Percentiles rank a stretch among this genome's conserved stretches.
These are phyloP conservation scores for Aspergillus transmontanensis DNA, from an alignment of 2,329 filamentous ascomycete species.

Conservation along the genomic window DNA sequence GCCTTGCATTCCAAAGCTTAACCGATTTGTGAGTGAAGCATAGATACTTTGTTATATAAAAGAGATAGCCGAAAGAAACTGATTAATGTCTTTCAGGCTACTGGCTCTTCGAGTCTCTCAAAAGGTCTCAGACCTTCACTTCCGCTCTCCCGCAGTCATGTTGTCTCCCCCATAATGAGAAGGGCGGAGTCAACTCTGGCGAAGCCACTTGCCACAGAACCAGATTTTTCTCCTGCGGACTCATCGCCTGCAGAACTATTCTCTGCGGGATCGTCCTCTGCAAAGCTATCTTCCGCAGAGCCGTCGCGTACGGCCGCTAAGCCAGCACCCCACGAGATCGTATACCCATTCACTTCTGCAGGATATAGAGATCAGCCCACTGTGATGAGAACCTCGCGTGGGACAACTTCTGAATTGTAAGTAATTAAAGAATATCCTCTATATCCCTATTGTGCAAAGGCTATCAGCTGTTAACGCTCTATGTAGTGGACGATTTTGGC, in stretches of 20 bases:
- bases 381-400: neutral
- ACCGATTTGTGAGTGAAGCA: slow-evolving; percentile 12
- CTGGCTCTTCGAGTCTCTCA: slow-evolving; percentile 6
- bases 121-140: slow-evolving; percentile 2
- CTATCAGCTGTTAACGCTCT: slow-evolving; percentile 5
- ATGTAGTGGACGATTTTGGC: slow-evolving; percentile 19
- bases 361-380: neutral
- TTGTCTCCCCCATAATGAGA: neutral
- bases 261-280: too few species aligned
- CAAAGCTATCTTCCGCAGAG: too few species aligned
- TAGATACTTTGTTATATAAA: neutral
- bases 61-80: neutral
- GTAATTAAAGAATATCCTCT: neutral
- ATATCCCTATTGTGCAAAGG: neutral
- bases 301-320: neutral
- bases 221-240: too few species aligned
- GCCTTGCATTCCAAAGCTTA: slow-evolving; percentile 9
- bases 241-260: neutral
- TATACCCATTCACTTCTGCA: neutral
- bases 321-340: neutral
- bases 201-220: neutral
- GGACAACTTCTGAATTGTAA: neutral
- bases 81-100: slow-evolving; percentile 1
- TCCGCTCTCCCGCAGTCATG: neutral
- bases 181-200: slow-evolving; percentile 9